phyloP scores from a whole-genome alignment of 2,329 filamentous ascomycete genomes.

The Ophiostoma quercus region DNA sequence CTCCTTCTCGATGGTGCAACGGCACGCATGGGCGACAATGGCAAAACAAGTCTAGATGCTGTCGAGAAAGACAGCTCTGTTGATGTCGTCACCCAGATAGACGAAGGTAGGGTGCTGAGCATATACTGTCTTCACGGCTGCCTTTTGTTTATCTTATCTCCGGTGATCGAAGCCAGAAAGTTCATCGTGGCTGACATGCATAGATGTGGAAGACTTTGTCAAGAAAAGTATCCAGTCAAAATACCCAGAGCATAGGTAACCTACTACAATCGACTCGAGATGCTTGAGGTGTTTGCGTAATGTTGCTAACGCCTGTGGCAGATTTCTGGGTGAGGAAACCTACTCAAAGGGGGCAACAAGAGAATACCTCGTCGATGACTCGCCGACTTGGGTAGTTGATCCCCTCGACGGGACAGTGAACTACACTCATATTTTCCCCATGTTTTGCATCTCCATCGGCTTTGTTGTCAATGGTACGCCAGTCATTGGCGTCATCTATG shows the following conservation, averaged over 20 bases:
- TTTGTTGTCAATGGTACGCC: constrained; percentile 57
- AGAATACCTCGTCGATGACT: constrained; percentile 58
- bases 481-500: constrained; percentile 65
- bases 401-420: constrained; percentile 76
- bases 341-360: constrained; percentile 64
- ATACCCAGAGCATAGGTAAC: background rate
- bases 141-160: too few relatives aligned
- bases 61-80: constrained; percentile 69
- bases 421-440: constrained; percentile 73
- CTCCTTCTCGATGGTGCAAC: constrained; percentile 62
- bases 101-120: constrained; percentile 42
- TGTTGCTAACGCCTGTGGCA: constrained; percentile 57
- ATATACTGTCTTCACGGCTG: constrained; percentile 39
- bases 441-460: constrained; percentile 75
- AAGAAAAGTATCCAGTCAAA: background rate
- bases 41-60: constrained; percentile 27
- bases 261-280: background rate
- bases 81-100: constrained; percentile 72
- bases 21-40: constrained; percentile 42
- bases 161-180: background rate
- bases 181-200: background rate
- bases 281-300: background rate
- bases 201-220: constrained; percentile 4
- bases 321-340: constrained; percentile 72
- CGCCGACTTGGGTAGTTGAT: constrained; percentile 71